A percentile compares a stretch with the other conserved stretches of the same genome.
Evolutionary conservation across 352 stramenopile genomes (phyloP).

Genomic region (Phytopythium aichiense): DNA sequence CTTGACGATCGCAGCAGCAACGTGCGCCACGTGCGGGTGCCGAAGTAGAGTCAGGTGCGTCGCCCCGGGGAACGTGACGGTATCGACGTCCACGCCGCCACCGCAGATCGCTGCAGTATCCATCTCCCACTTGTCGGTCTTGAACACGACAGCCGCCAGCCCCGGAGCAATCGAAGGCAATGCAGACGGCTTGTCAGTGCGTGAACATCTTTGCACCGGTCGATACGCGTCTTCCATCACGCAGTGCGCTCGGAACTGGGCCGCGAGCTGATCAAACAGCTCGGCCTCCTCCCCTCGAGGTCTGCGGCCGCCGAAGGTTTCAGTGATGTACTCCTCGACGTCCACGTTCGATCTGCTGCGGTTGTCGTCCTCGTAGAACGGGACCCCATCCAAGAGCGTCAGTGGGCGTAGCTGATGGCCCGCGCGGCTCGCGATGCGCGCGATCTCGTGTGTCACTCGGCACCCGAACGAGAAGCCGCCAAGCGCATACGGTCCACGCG

Average conservation of each 20-base stretch:
- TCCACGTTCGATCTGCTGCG: constrained; percentile 5
- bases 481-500: constrained; percentile 31
- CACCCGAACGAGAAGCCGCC: constrained; percentile 66
- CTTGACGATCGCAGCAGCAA: constrained; percentile 17
- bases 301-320: constrained; percentile 9
- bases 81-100: constrained; percentile 15
- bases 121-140: constrained; percentile 30
- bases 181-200: neutral
- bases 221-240: constrained; percentile 31
- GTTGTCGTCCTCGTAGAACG: constrained; percentile 15
- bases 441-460: constrained; percentile 43
- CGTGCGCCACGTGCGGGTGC: constrained; percentile 16
- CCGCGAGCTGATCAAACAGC: constrained; percentile 26
- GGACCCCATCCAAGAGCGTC: constrained; percentile 37
- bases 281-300: constrained; percentile 9
- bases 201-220: constrained; percentile 9
- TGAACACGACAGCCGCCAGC: constrained; percentile 29
- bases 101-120: constrained; percentile 9
- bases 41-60: constrained; percentile 35
- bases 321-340: constrained; percentile 12
- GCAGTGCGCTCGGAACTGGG: constrained; percentile 35
- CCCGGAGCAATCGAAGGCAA: neutral
- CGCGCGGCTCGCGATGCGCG: constrained; percentile 17
- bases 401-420: constrained; percentile 29
- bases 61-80: constrained; percentile 15